These are phyloP conservation scores for Pistacia vera DNA, from an alignment of 345 rosid species.

Conservation along the genomic window DNA sequence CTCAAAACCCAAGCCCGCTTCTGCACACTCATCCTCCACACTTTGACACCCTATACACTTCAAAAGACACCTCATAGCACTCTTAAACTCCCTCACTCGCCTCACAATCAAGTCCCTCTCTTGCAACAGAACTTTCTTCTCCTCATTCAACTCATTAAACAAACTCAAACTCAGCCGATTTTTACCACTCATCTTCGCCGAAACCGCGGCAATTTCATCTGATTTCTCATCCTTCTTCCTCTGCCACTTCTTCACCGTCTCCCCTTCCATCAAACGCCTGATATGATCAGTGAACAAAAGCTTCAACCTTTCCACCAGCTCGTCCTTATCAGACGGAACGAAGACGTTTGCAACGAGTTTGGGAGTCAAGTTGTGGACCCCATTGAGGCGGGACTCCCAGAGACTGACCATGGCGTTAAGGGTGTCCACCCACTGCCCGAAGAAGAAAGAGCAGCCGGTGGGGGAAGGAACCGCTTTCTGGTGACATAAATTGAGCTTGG, in stretches of 20 bases:
- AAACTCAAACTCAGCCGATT: background rate
- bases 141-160: slow-evolving; percentile 21
- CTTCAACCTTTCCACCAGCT: slow-evolving; percentile 40
- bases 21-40: slow-evolving; percentile 12
- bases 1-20: slow-evolving; percentile 21
- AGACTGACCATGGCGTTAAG: slow-evolving; percentile 37
- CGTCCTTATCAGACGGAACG: slow-evolving; percentile 43
- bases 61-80: slow-evolving; percentile 53
- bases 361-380: slow-evolving; percentile 31
- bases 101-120: slow-evolving; percentile 43
- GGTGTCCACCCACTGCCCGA: slow-evolving; percentile 46
- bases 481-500: slow-evolving; percentile 20
- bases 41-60: slow-evolving; percentile 38
- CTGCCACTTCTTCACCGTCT: slow-evolving; percentile 38
- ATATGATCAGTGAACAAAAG: slow-evolving; percentile 41
- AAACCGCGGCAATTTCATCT: slow-evolving; percentile 30
- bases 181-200: background rate
- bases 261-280: slow-evolving; percentile 45
- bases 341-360: slow-evolving; percentile 33
- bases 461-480: slow-evolving; percentile 7
- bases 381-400: slow-evolving; percentile 50
- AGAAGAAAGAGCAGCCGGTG: slow-evolving; percentile 33
- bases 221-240: slow-evolving; percentile 25
- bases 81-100: slow-evolving; percentile 57
- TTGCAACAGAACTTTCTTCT: slow-evolving; percentile 29